Evolutionary conservation across 805 yeast species (phyloP).

Genomic region (Candida ficus): DNA sequence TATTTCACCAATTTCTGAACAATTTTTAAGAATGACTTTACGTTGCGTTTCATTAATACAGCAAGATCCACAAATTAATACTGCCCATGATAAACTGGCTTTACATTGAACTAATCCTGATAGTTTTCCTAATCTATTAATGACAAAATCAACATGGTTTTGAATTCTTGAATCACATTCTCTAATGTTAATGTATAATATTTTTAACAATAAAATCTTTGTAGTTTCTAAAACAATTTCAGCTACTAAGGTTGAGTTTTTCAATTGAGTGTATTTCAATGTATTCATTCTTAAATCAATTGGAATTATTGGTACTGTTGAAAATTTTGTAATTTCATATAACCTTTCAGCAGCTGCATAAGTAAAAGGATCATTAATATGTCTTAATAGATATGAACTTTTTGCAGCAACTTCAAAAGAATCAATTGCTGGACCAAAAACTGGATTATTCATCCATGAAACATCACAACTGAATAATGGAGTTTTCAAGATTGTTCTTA

Average conservation of each 20-base stretch:
- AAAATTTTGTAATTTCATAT: constrained; percentile 14
- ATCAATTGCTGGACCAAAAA: constrained; percentile 33
- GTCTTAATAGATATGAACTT: constrained; percentile 27
- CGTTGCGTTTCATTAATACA: too few relatives aligned
- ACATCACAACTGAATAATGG: constrained; percentile 34
- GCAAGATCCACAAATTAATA: constrained; percentile 17
- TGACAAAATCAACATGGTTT: neutral
- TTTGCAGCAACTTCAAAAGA: constrained; percentile 33
- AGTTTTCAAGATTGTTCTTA: constrained; percentile 27
- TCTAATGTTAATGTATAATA: constrained; percentile 5
- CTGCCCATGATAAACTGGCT: constrained; percentile 13
- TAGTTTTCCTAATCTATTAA: constrained; percentile 5
- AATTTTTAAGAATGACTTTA: too few relatives aligned
- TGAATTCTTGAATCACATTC: constrained; percentile 10
- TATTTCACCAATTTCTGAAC: too few relatives aligned
- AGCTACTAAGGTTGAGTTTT: constrained; percentile 16
- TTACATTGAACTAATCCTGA: constrained; percentile 6
- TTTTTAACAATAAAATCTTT: constrained; percentile 16
- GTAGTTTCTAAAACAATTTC: constrained; percentile 19
- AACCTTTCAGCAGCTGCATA: constrained; percentile 11
- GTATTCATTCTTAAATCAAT: constrained; percentile 10
- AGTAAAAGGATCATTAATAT: constrained; percentile 8
- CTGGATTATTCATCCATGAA: constrained; percentile 41
- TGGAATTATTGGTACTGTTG: constrained; percentile 19
- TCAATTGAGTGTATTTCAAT: constrained; percentile 10